Evolutionary conservation across 208 protist species (phyloP).

Genomic region (Crithidia mellificae): DNA sequence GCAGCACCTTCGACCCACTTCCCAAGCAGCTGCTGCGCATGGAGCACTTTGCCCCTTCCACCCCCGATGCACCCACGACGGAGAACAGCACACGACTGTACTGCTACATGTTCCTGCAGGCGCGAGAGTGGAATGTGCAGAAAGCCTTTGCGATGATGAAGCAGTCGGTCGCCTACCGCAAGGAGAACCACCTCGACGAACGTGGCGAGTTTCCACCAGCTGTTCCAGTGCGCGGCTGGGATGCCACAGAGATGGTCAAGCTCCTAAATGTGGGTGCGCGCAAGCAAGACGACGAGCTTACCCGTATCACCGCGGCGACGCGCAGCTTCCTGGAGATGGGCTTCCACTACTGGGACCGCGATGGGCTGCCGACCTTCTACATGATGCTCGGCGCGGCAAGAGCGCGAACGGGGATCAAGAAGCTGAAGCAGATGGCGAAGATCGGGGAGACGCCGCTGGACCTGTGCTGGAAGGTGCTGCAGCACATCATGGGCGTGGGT

Average conservation of each 20-base stretch:
- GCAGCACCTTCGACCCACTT: slow-evolving; percentile 24
- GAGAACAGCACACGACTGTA: slow-evolving; percentile 40
- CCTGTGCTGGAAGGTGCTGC: slow-evolving; percentile 21
- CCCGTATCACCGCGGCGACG: slow-evolving; percentile 24
- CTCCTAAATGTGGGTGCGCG: slow-evolving; percentile 1
- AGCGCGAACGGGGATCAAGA: slow-evolving; percentile 23
- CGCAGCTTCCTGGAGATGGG: slow-evolving; percentile 25
- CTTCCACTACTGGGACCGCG: slow-evolving; percentile 54
- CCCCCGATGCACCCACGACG: slow-evolving; percentile 21
- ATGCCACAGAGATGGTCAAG: slow-evolving; percentile 15
- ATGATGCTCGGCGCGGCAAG: slow-evolving; percentile 38
- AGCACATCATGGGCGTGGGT: slow-evolving; percentile 28
- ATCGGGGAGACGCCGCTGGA: slow-evolving; percentile 18
- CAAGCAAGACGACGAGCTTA: slow-evolving; percentile 4
- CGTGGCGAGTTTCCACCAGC: slow-evolving; percentile 40
- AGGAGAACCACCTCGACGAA: slow-evolving; percentile 41
- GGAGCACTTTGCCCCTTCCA: slow-evolving; percentile 13
- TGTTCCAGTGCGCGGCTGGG: slow-evolving; percentile 43
- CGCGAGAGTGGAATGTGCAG: slow-evolving; percentile 53
- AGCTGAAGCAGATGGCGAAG: slow-evolving; percentile 35
- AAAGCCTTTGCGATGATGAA: slow-evolving; percentile 55
- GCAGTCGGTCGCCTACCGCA: slow-evolving; percentile 33
- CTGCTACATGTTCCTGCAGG: slow-evolving; percentile 48
- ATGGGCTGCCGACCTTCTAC: slow-evolving; percentile 45
- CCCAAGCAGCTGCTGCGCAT: slow-evolving; percentile 20